phyloP scores from a whole-genome alignment of 192 early-diverging fungal species.

The Umbelopsis ramanniana region DNA sequence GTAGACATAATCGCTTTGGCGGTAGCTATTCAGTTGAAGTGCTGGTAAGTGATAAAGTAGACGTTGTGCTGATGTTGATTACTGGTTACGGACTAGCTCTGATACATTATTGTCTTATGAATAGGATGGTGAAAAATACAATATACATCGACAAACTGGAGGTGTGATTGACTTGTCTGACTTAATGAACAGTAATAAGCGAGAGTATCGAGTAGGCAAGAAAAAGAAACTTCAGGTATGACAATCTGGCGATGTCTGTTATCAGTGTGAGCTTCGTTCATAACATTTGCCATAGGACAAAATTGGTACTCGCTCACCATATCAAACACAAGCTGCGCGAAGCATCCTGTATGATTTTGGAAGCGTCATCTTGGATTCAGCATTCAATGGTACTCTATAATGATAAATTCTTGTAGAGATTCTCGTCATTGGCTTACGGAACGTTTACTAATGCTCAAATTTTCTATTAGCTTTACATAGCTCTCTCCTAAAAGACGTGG shows the following conservation, averaged over 20 bases:
- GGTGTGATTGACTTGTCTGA: slow-evolving; percentile 38
- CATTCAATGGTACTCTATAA: slow-evolving; percentile 50
- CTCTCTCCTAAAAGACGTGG: slow-evolving; percentile 47
- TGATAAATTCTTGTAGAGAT: not conserved
- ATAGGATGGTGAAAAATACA: slow-evolving; percentile 44
- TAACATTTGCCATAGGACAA: slow-evolving; percentile 7
- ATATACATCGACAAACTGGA: slow-evolving; percentile 47
- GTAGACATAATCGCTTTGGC: slow-evolving; percentile 70
- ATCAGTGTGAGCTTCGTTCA: not conserved
- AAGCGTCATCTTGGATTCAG: slow-evolving; percentile 41
- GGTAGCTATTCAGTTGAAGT: slow-evolving; percentile 62
- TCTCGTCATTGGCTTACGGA: not conserved
- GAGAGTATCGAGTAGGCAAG: slow-evolving; percentile 31
- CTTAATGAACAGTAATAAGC: slow-evolving; percentile 43
- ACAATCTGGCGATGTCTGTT: not conserved
- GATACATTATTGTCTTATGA: not conserved
- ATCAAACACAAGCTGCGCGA: not conserved
- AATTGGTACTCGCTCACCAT: not conserved
- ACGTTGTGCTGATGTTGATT: not conserved
- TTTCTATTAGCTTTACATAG: slow-evolving; percentile 29
- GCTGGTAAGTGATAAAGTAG: slow-evolving; percentile 25
- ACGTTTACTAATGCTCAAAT: slow-evolving; percentile 22
- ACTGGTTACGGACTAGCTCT: too few relatives aligned
- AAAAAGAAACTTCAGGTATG: slow-evolving; percentile 42
- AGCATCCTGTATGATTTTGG: slow-evolving; percentile 32